phyloP scores from a whole-genome alignment of 768 basidiomycete genomes.

The Serendipita sp. region DNA sequence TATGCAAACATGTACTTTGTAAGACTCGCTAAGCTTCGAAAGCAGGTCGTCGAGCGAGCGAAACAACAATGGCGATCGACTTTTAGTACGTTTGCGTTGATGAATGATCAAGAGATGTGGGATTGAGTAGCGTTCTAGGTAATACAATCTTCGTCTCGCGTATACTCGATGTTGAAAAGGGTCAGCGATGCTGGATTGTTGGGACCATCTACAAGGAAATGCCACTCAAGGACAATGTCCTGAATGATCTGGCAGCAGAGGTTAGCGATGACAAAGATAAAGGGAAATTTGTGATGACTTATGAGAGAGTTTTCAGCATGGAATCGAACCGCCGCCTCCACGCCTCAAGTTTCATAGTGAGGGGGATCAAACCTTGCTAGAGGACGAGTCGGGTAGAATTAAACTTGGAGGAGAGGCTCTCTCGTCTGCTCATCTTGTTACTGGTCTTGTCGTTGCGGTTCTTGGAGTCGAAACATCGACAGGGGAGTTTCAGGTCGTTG shows the following conservation, averaged over 20 bases:
- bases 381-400: slow-evolving; percentile 92
- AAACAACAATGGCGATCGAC: slow-evolving; percentile 33
- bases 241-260: slow-evolving; percentile 86
- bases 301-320: slow-evolving; percentile 40
- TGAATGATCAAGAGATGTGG: slow-evolving; percentile 4
- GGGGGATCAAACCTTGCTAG: slow-evolving; percentile 72
- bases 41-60: slow-evolving; percentile 34
- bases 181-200: slow-evolving; percentile 73
- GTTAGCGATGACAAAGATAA: slow-evolving; percentile 31
- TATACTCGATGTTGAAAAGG: slow-evolving; percentile 76
- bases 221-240: slow-evolving; percentile 96
- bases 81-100: slow-evolving; percentile 21
- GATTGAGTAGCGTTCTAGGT: slow-evolving; percentile 24
- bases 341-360: slow-evolving; percentile 56
- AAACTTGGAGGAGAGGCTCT: slow-evolving; percentile 66
- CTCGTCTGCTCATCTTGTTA: slow-evolving; percentile 50
- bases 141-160: slow-evolving; percentile 56
- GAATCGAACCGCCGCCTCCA: slow-evolving; percentile 72
- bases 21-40: slow-evolving; percentile 34
- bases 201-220: slow-evolving; percentile 98
- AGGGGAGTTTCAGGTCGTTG: slow-evolving; percentile 90
- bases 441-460: slow-evolving; percentile 79
- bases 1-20: slow-evolving; percentile 62
- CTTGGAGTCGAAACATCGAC: slow-evolving; percentile 77
- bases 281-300: no score